These are phyloP conservation scores for Starmera caribaea DNA, from an alignment of 805 yeast species.

Conservation along the genomic window DNA sequence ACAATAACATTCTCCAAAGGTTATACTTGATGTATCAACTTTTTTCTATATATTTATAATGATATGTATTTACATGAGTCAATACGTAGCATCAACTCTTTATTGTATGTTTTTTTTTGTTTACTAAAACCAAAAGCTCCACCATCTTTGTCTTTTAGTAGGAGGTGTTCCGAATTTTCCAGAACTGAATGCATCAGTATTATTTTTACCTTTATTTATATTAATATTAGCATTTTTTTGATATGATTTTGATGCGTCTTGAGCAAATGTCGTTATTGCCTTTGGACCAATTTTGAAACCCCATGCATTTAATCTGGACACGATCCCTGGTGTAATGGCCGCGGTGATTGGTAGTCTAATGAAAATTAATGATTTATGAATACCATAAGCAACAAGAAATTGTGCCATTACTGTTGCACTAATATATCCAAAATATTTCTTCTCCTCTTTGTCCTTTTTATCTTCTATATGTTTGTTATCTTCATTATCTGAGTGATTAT, in stretches of 20 bases:
- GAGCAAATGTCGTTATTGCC: conserved; percentile 32
- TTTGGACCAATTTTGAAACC: conserved; percentile 69
- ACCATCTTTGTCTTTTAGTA: conserved; percentile 44
- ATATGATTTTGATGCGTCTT: too few species aligned
- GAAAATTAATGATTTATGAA: conserved; percentile 80
- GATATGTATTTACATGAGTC: too few species aligned
- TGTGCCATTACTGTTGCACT: conserved; percentile 59
- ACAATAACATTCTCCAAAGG: too few species aligned
- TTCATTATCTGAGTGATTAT: conserved; percentile 29
- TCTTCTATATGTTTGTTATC: conserved; percentile 16
- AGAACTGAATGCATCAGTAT: conserved; percentile 31
- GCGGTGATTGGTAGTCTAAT: conserved; percentile 86
- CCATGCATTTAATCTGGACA: conserved; percentile 53
- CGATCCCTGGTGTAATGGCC: conserved; percentile 80
- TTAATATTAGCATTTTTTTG: conserved; percentile 22
- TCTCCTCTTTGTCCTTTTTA: conserved; percentile 5
- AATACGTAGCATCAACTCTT: too few species aligned
- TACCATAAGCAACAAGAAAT: conserved; percentile 82
- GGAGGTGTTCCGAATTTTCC: conserved; percentile 47
- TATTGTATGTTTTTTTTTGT: conserved; percentile 1
- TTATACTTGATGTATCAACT: neutral
- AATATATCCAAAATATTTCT: conserved; percentile 12
- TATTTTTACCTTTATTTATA: conserved; percentile 15
- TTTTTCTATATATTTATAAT: neutral
- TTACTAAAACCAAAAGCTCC: conserved; percentile 43